Percentiles rank a stretch among this genome's conserved stretches.
Conservation (phyloP, 495 filamentous ascomycete genomes). For the Penicillium taxi region DNA sequence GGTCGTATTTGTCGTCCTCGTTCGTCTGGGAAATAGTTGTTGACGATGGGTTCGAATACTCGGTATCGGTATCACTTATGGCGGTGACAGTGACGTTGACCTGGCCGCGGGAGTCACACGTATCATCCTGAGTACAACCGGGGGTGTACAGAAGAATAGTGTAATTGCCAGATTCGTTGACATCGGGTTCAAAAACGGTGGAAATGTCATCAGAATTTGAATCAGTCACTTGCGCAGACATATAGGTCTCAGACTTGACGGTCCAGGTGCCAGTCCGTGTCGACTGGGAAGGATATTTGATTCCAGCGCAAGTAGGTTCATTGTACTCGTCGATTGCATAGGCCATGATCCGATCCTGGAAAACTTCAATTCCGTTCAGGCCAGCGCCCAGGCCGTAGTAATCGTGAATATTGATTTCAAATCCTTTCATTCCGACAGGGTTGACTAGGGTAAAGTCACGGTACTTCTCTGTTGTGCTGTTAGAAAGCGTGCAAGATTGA, state of each 20-base stretch:
- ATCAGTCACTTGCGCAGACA: conserved; percentile 56
- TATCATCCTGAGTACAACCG: conserved; percentile 73
- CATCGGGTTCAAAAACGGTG: conserved; percentile 72
- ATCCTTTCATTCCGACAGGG: conserved; percentile 75
- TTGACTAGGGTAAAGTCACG: conserved; percentile 94
- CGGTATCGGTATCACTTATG: conserved; percentile 31
- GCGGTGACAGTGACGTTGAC: conserved; percentile 69
- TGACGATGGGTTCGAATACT: conserved; percentile 33
- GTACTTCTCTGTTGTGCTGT: conserved; percentile 51
- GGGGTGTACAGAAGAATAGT: conserved; percentile 83
- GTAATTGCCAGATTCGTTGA: conserved; percentile 86
- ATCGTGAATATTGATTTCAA: conserved; percentile 73
- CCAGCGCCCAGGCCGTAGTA: conserved; percentile 87
- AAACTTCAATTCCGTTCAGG: conserved; percentile 83
- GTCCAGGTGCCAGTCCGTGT: conserved; percentile 68
- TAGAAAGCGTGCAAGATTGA: conserved; percentile 68
- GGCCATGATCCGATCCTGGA: conserved; percentile 71
- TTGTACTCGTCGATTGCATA: conserved; percentile 86
- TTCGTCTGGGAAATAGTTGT: conserved; percentile 76
- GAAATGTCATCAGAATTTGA: conserved; percentile 47
- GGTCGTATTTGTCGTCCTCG: conserved; percentile 87
- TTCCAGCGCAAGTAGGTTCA: conserved; percentile 70
- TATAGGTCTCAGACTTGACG: conserved; percentile 62
- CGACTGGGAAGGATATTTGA: conserved; percentile 54
- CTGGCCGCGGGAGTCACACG: conserved; percentile 64